Evolutionary conservation across 305 asterid genomes (phyloP).

Genomic region (Rubia balearica): DNA sequence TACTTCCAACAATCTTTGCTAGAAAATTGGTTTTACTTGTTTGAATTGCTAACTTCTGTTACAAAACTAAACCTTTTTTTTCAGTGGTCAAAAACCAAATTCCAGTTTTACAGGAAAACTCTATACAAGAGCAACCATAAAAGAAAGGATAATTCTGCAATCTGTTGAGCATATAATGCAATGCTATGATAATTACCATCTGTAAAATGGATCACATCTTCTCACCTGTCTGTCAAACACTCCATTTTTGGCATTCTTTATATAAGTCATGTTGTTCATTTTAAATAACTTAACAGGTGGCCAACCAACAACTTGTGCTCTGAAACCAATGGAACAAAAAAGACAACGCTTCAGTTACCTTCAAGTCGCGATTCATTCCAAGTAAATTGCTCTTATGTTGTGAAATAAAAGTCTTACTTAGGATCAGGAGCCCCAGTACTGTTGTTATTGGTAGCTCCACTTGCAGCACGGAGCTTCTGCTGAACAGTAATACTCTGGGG

Average conservation of each 20-base stretch:
- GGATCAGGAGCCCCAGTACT: slow-evolving; percentile 42
- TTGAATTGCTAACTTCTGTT: too few relatives aligned
- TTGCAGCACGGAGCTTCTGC: slow-evolving; percentile 23
- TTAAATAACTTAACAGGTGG: slow-evolving; percentile 59
- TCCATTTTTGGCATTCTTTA: slow-evolving; percentile 49
- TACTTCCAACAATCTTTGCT: too few relatives aligned
- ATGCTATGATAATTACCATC: too few relatives aligned
- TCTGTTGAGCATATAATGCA: too few relatives aligned
- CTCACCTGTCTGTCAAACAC: too few relatives aligned
- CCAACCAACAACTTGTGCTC: slow-evolving; percentile 81
- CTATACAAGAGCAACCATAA: too few relatives aligned
- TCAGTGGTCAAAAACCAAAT: too few relatives aligned
- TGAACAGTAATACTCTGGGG: slow-evolving; percentile 20
- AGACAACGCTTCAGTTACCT: neutral
- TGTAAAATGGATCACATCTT: too few relatives aligned
- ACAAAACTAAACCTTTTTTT: too few relatives aligned
- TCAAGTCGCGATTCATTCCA: neutral
- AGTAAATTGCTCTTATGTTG: neutral
- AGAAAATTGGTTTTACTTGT: too few relatives aligned
- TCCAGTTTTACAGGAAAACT: too few relatives aligned
- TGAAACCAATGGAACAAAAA: slow-evolving; percentile 23
- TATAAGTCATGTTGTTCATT: slow-evolving; percentile 43
- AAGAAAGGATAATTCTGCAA: too few relatives aligned
- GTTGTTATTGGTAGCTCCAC: slow-evolving; percentile 19
- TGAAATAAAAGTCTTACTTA: slow-evolving; percentile 34